These are phyloP conservation scores for Fusarium musae DNA, from an alignment of 2,329 filamentous ascomycete species.

Conservation along the genomic window DNA sequence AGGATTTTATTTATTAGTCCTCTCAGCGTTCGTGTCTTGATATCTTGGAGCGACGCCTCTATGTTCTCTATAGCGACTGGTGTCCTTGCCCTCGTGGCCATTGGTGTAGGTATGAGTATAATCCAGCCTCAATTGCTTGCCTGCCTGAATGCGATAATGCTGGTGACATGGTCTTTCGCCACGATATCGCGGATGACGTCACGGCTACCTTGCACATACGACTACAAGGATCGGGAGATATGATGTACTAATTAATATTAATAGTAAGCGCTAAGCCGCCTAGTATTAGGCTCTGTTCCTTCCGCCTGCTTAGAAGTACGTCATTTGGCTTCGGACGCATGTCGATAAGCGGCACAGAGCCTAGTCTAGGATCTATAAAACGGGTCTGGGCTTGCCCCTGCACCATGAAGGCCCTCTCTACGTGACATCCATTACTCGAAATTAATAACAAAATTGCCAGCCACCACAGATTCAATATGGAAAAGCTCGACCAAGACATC, in stretches of 20 bases:
- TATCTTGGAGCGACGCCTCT: no score
- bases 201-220: fast-evolving
- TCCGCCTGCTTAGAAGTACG: no score
- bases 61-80: no score
- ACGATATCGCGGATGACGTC: background rate
- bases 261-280: background rate
- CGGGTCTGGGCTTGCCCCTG: no score
- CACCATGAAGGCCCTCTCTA: background rate
- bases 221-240: background rate
- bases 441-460: background rate
- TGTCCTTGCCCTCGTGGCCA: no score
- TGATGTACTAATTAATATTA: no score
- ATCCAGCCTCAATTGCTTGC: no score
- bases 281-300: no score
- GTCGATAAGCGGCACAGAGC: background rate
- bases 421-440: background rate
- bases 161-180: background rate
- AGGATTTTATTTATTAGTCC: no score
- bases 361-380: background rate
- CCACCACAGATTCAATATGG: background rate
- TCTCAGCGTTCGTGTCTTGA: no score
- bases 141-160: background rate
- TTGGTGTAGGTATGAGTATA: no score
- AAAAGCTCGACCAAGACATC: background rate
- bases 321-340: background rate